Conservation (phyloP, 345 rosid species). For the Populus davidiana region DNA sequence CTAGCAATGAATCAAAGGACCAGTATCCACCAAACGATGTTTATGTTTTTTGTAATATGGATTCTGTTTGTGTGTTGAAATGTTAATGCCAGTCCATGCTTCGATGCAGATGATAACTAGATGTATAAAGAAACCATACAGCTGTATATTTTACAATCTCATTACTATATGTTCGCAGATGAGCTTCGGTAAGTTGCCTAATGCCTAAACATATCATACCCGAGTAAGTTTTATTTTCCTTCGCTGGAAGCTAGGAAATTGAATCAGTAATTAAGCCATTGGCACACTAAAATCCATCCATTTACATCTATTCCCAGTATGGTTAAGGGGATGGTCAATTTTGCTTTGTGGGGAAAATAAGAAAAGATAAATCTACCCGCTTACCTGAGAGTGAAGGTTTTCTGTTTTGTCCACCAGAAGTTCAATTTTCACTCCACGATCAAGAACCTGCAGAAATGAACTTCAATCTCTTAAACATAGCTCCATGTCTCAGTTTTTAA, state of each 20-base stretch:
- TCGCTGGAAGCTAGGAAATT: neutral
- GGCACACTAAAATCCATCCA: neutral
- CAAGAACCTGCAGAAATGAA: conserved; percentile 68
- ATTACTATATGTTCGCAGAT: neutral
- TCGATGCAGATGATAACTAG: neutral
- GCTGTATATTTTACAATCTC: neutral
- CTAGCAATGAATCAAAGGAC: neutral
- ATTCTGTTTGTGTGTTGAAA: neutral
- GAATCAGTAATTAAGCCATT: neutral
- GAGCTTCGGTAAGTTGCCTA: neutral
- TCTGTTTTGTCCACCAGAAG: conserved; percentile 97
- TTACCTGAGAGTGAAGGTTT: conserved; percentile 88
- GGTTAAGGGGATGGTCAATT: neutral
- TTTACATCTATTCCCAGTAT: neutral
- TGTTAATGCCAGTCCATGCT: neutral
- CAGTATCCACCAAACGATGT: neutral
- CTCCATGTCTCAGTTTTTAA: too few species aligned
- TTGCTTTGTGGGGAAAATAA: neutral
- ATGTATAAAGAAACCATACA: neutral
- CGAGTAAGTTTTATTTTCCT: neutral
- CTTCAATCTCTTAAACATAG: too few species aligned
- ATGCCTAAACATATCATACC: neutral
- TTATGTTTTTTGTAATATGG: neutral
- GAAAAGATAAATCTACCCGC: neutral
- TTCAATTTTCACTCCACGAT: conserved; percentile 97